A percentile compares a stretch with the other conserved stretches of the same genome.
Evolutionary conservation across 1,139 yeast species (phyloP).

Genomic region (Kazachstania sp.): DNA sequence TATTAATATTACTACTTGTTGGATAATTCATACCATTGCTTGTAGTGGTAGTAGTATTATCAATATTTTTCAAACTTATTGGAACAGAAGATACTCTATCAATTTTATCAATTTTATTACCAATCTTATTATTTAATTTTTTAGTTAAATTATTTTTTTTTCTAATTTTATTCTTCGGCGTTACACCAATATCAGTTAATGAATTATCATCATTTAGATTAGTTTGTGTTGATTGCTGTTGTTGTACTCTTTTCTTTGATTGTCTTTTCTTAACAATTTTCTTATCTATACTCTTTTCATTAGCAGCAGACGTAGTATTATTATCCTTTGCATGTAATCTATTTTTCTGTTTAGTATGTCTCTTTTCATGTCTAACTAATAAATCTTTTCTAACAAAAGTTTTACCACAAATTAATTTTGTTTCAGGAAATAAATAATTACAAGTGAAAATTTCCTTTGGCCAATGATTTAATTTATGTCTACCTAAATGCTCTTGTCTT

Average conservation of each 20-base stretch:
- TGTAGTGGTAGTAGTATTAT: not conserved
- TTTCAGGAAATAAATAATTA: conserved; percentile 31
- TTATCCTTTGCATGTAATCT: conserved; percentile 4
- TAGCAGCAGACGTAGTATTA: not conserved
- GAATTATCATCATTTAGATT: not conserved
- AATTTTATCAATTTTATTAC: too few relatives aligned
- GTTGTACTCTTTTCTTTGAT: not conserved
- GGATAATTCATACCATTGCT: not conserved
- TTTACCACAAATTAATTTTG: conserved; percentile 38
- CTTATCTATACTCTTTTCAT: not conserved
- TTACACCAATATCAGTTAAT: too few relatives aligned
- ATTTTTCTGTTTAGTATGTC: conserved; percentile 33
- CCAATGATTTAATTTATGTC: conserved; percentile 36
- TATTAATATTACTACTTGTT: not conserved
- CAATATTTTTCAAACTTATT: conserved; percentile 1
- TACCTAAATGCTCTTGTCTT: conserved; percentile 33
- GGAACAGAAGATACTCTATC: not conserved
- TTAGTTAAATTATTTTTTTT: not conserved
- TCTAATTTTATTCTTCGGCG: not conserved
- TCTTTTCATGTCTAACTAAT: conserved; percentile 42
- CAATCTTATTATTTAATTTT: not conserved
- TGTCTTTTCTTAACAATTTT: not conserved
- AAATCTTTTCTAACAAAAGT: conserved; percentile 56
- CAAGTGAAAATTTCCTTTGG: conserved; percentile 42
- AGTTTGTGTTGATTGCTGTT: too few relatives aligned